phyloP scores from a whole-genome alignment of 75 land plant genomes.

The Chamaecyparis obtusa region DNA sequence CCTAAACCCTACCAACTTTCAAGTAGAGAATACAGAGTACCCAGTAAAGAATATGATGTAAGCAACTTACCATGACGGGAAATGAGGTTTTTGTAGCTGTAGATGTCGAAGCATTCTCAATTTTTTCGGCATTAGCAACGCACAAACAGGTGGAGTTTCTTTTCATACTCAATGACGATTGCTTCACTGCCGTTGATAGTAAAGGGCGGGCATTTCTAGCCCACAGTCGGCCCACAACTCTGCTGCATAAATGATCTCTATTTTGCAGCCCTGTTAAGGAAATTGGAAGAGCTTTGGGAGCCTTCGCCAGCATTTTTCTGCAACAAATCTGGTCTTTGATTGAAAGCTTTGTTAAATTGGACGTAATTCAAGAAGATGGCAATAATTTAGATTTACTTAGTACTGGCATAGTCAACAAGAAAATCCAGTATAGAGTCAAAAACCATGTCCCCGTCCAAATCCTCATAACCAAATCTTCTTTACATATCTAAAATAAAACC shows the following conservation, averaged over 20 bases:
- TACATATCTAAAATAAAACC: background rate
- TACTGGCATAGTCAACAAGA: background rate
- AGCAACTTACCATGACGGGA: conserved; percentile 1
- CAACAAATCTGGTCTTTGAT: too few relatives aligned
- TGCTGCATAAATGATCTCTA: background rate
- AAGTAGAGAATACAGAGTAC: background rate
- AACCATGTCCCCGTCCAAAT: background rate
- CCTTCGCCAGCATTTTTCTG: background rate
- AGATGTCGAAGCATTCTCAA: background rate
- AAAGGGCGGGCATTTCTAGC: background rate
- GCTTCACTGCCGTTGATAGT: background rate
- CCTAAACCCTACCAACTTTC: background rate
- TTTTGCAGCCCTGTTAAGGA: background rate
- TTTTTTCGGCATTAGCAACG: background rate
- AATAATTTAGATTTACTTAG: background rate
- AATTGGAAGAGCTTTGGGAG: too few relatives aligned
- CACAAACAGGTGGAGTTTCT: background rate
- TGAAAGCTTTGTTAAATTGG: too few relatives aligned
- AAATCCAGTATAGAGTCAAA: background rate
- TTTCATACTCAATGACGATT: too few relatives aligned
- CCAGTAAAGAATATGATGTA: background rate
- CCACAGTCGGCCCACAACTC: background rate
- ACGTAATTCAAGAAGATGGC: background rate
- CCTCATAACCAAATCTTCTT: background rate
- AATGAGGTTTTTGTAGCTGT: background rate